Conservation (phyloP, 176 grass and related monocot species). For the Musa schizocarpa region DNA sequence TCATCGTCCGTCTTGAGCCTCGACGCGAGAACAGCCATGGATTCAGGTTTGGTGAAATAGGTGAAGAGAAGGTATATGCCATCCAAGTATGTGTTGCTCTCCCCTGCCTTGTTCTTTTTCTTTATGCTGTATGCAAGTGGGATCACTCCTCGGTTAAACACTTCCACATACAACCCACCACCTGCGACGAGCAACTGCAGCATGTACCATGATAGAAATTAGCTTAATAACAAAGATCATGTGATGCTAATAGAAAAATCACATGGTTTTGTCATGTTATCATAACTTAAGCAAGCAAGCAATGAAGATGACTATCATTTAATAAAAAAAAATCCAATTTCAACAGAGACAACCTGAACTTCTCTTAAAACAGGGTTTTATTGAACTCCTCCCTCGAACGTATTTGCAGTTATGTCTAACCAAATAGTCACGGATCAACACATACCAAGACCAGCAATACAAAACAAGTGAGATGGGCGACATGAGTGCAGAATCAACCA, state of each 20-base stretch:
- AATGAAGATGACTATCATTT: not conserved
- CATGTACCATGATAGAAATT: not conserved
- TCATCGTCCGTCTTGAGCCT: slow-evolving; percentile 52
- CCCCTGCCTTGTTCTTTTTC: slow-evolving; percentile 68
- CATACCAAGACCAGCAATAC: too few species aligned
- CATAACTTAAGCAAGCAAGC: not conserved
- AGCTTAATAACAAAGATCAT: not conserved
- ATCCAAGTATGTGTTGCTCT: slow-evolving; percentile 61
- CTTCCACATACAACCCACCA: slow-evolving; percentile 82
- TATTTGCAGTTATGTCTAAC: too few species aligned
- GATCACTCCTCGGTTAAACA: slow-evolving; percentile 72
- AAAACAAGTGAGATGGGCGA: not conserved
- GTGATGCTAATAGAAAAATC: not conserved
- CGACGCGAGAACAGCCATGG: slow-evolving; percentile 40
- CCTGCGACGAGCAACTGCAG: slow-evolving; percentile 73
- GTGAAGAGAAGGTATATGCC: slow-evolving; percentile 85
- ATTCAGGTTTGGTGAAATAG: slow-evolving; percentile 91
- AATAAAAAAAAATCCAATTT: not conserved
- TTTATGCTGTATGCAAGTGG: slow-evolving; percentile 78
- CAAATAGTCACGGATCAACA: not conserved
- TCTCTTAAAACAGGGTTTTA: not conserved
- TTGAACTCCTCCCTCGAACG: not conserved
- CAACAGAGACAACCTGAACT: not conserved
- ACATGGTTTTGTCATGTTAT: not conserved
- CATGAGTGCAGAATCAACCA: not conserved